Conservation (phyloP, 352 stramenopile genomes). For the Paralagenidium karlingii region DNA sequence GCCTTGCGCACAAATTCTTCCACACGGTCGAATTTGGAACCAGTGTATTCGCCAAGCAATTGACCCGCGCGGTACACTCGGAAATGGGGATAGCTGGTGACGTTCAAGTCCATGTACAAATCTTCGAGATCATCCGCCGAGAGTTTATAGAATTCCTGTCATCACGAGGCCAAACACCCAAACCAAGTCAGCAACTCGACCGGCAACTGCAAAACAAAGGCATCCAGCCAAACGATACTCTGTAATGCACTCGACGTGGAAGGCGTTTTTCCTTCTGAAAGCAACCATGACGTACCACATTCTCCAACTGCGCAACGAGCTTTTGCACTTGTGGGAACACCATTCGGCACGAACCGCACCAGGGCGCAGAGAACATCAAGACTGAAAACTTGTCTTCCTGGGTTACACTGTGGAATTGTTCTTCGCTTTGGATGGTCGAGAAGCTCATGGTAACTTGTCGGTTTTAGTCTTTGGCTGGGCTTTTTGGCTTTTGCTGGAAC, state of each 20-base stretch:
- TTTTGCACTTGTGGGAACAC: conserved; percentile 33
- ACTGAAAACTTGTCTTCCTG: conserved; percentile 27
- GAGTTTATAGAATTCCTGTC: conserved; percentile 34
- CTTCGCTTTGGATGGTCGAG: conserved; percentile 18
- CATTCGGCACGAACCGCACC: conserved; percentile 52
- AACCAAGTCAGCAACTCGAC: no score
- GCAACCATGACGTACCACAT: conserved; percentile 12
- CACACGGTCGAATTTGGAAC: conserved; percentile 64
- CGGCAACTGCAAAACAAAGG: no score
- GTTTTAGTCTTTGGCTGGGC: no score
- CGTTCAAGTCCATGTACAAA: conserved; percentile 48
- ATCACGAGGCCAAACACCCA: conserved; percentile 1
- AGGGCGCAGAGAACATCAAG: conserved; percentile 43
- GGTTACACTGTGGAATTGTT: conserved; percentile 23
- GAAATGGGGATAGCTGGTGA: conserved; percentile 64
- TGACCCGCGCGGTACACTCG: conserved; percentile 52
- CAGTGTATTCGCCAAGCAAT: conserved; percentile 34
- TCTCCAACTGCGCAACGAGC: conserved; percentile 34
- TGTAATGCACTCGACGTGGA: no score
- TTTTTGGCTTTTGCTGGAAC: no score
- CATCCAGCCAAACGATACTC: no score
- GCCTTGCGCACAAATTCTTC: conserved; percentile 56
- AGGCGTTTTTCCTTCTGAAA: no score
- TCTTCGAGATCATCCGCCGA: conserved; percentile 45
- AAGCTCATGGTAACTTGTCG: no score